Evolutionary conservation across 495 filamentous ascomycete genomes (phyloP), one percentile per base, ranked within the genome.

Genomic region (Amphirosellinia nigrospora): DNA sequence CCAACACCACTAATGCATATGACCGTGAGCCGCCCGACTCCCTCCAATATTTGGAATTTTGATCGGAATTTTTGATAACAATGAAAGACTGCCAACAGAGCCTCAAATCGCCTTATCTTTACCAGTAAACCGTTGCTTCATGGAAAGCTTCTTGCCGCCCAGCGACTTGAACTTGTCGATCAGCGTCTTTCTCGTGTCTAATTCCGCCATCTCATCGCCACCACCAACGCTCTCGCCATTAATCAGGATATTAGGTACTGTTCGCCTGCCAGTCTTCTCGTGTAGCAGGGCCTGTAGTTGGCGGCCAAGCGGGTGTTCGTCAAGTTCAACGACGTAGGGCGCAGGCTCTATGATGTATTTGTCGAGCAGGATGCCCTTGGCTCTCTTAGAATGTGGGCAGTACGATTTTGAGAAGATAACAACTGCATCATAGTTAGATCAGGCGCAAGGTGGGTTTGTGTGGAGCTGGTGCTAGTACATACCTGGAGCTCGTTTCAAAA

Each of bases 401-500:
- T 93, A 97, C 1, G 91, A 89, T 80, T 98, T 98, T 65, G 93
- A 97, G 83, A 98, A 98, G 63, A 99, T 93, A 74, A 98, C 92
- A 60, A 98, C 92, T 94, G 75, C 38, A n/a, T 21, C 16, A 59
- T 74, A 74, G 55, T 74, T 53, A 74, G 70, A 26, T 30, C 0
- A 32, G n/a, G 7, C 3, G 0, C 6, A 13, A 46, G 28, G 23
- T 46, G 45, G 48, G 19, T 16, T 36, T 32, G 28, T 26, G 16
- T n/a, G 3, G 46, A 15, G 36, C 28, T n/a, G 28, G 16, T 16
- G 48, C 3, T 15, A 26, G 28, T 38, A 28, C 88, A 73, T 88
- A 95, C 93, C 89, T 66, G 94, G 93, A 32, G 92, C 88, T 69
- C 88, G 89, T 83, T 94, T 94, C 65, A 97, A 79, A 55, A 97